Conservation (phyloP, 148 eudicot genomes). For the Talinum fruticosum region DNA sequence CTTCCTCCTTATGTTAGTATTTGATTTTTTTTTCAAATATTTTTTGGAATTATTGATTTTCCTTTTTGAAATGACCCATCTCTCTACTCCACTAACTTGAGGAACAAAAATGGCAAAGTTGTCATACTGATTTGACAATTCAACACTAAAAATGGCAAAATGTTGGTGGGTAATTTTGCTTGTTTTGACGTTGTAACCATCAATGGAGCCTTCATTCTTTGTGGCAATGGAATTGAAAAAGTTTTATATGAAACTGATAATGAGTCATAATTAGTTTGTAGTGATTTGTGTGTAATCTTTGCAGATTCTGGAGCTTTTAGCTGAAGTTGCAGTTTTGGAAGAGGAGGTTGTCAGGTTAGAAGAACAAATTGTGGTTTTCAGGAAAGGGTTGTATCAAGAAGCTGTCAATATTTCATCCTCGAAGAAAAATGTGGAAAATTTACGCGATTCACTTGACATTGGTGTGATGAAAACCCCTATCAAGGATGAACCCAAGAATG, state of each 20-base stretch:
- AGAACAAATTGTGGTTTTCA: constrained; percentile 59
- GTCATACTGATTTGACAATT: not conserved
- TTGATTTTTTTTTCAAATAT: not conserved
- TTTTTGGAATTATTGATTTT: not conserved
- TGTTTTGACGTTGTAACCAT: not conserved
- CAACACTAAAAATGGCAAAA: not conserved
- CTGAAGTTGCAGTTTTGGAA: constrained; percentile 86
- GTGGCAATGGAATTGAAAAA: not conserved
- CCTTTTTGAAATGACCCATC: not conserved
- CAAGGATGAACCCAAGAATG: constrained; percentile 33
- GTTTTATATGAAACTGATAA: not conserved
- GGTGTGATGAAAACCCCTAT: constrained; percentile 25
- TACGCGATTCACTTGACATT: constrained; percentile 34
- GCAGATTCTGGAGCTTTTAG: constrained; percentile 73
- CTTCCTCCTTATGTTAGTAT: constrained; percentile 67
- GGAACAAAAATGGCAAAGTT: not conserved
- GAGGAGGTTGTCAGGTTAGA: constrained; percentile 84
- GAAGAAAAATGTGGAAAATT: constrained; percentile 39
- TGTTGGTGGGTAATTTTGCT: not conserved
- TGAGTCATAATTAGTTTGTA: constrained; percentile 1
- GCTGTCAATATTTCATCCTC: constrained; percentile 51
- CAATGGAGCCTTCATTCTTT: not conserved
- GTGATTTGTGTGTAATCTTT: constrained; percentile 11
- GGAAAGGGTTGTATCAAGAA: constrained; percentile 68
- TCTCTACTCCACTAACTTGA: no score